Base-by-base conservation (phyloP, 805 yeast genomes). In the Starmerella geochares region DNA sequence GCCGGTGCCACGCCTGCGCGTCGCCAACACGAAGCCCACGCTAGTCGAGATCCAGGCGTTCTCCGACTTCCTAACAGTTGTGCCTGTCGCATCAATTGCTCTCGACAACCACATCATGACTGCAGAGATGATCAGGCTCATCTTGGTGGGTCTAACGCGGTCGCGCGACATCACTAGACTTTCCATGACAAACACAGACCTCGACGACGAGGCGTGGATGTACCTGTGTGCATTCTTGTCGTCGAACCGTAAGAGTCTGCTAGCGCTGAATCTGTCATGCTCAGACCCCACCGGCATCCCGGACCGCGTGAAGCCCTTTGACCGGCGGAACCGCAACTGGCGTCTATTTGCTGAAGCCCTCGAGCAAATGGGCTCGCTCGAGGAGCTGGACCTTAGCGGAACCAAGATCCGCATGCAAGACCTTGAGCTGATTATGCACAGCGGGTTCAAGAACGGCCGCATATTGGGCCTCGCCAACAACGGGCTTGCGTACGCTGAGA, bases 1-100 rank as follows among this genome's bases (percentile, higher is more conserved):
- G 0, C 94, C 95, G 3, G 65, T 88, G 21, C 79, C 85, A 5
- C 62, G 77, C 3, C 64, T 88, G 50, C 86, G 82, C 59, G 70
- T 90, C 51, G 69, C 84, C 59, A 88, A 88, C 61, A 94, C 95
- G n/a, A 72, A 78, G 47, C 97, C 97, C 1, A 84, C 96, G 0
- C 68, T 86, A 69, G 80, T 90, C 55, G 97, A 88, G 67, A 75
- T 88, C 21, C 76, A 85, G 53, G 80, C 96, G 3, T 86, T 90
- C 65, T 78, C 94, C 11, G 97, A 88, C 65, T 90, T 88, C 59
- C 71, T 87, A 38, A 70, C 95, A 36, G 80, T 87, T 50, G 92
- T 90, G 0, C 95, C 96, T 0, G 76, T 88, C 28, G 75, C 80
- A 41, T 78, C 81, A 53, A 67, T 90, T 3, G 73, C 83, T 0